These are phyloP conservation scores for Lachancea lanzarotensis DNA, from an alignment of 805 yeast species.

Conservation along the genomic window DNA sequence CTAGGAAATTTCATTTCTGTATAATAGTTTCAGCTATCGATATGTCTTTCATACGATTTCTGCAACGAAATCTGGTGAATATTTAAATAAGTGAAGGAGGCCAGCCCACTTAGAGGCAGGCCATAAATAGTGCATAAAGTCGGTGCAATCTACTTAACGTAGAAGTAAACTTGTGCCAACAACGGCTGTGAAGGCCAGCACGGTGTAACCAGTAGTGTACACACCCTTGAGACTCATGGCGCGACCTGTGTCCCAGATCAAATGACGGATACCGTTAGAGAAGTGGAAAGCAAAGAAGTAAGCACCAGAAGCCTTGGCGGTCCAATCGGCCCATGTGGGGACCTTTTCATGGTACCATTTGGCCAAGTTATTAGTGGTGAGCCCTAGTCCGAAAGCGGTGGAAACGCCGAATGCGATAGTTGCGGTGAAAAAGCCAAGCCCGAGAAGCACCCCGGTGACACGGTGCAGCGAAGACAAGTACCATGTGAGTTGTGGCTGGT, in stretches of 20 bases:
- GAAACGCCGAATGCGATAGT: slow-evolving; percentile 70
- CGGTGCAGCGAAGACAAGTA: slow-evolving; percentile 77
- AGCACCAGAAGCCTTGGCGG: slow-evolving; percentile 63
- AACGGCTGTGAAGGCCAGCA: slow-evolving; percentile 54
- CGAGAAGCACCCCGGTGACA: slow-evolving; percentile 79
- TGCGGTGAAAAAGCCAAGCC: slow-evolving; percentile 69
- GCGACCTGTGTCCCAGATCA: slow-evolving; percentile 85
- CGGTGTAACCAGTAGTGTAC: slow-evolving; percentile 84
- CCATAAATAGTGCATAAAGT: slow-evolving; percentile 5
- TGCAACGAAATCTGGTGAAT: not conserved
- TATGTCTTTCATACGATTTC: not conserved
- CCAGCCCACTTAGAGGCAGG: not conserved
- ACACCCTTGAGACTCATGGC: slow-evolving; percentile 81
- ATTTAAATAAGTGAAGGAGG: not conserved
- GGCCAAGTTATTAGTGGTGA: slow-evolving; percentile 32
- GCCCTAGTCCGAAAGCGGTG: slow-evolving; percentile 49
- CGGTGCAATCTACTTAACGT: slow-evolving; percentile 7
- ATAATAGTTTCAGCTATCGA: not conserved
- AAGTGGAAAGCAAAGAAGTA: slow-evolving; percentile 84
- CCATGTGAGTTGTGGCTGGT: slow-evolving; percentile 87
- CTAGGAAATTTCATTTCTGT: too few species aligned
- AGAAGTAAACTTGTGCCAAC: slow-evolving; percentile 51
- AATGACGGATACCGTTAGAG: slow-evolving; percentile 85
- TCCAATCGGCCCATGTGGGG: slow-evolving; percentile 56
- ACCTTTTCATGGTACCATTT: slow-evolving; percentile 46